Evolutionary conservation across 495 filamentous ascomycete species (phyloP).

Genomic region (Aspergillus cavernicola): DNA sequence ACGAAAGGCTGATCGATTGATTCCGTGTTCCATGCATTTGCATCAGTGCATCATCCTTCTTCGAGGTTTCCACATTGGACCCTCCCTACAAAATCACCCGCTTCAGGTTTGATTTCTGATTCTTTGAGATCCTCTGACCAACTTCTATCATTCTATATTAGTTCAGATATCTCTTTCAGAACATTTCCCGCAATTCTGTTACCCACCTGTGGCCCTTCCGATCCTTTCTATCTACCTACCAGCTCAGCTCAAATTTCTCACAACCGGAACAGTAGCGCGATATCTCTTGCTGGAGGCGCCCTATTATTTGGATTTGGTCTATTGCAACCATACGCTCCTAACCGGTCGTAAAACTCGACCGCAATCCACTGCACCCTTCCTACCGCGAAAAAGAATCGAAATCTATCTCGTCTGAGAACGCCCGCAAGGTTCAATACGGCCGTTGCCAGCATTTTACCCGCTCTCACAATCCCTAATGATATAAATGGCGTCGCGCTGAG

Average conservation of each 20-base stretch:
- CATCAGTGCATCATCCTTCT: constrained; percentile 12
- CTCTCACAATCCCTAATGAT: neutral
- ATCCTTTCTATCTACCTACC: neutral
- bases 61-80: neutral
- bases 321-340: neutral
- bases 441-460: neutral
- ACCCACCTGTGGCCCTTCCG: neutral
- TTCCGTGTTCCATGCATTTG: constrained; percentile 18
- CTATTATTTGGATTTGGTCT: neutral
- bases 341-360: neutral
- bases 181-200: neutral
- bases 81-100: neutral
- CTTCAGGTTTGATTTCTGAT: neutral
- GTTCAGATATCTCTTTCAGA: neutral
- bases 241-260: neutral
- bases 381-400: neutral
- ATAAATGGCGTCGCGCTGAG: constrained; percentile 33
- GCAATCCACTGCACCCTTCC: neutral
- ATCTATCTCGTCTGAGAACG: neutral
- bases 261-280: neutral
- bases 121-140: neutral
- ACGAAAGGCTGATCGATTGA: constrained; percentile 20
- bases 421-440: neutral
- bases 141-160: neutral
- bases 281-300: neutral